A percentile compares a stretch with the other conserved stretches of the same genome.
These are phyloP conservation scores for Cercospora brassicicola DNA, from an alignment of 2,329 filamentous ascomycete species.

Conservation along the genomic window DNA sequence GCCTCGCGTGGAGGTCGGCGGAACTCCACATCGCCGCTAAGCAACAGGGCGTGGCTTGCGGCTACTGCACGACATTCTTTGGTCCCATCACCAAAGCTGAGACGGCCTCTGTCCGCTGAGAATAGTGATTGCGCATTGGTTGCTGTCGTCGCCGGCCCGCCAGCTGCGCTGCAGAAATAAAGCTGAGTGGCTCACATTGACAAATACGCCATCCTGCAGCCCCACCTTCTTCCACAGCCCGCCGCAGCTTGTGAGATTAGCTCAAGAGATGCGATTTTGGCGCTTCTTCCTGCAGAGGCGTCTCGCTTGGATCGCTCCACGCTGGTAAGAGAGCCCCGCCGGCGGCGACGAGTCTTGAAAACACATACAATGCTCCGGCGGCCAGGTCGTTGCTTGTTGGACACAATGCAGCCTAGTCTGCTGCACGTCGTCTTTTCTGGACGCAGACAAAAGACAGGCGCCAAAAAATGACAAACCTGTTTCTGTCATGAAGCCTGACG, in stretches of 20 bases:
- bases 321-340: neutral
- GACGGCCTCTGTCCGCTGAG: neutral
- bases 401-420: neutral
- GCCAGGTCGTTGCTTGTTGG: neutral
- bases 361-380: neutral
- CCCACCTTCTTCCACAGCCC: slow-evolving; percentile 8
- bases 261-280: slow-evolving; percentile 10
- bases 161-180: neutral
- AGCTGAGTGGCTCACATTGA: slow-evolving; percentile 11
- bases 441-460: neutral
- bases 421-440: neutral
- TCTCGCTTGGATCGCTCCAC: neutral
- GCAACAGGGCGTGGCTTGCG: neutral
- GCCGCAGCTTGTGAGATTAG: slow-evolving; percentile 8
- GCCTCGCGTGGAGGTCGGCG: slow-evolving; percentile 10
- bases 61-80: slow-evolving; percentile 17
- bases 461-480: neutral
- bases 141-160: neutral
- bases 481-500: neutral
- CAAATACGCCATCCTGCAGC: slow-evolving; percentile 16
- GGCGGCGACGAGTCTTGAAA: neutral
- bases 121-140: neutral
- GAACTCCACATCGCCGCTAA: neutral
- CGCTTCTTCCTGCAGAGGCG: neutral
- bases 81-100: slow-evolving; percentile 10